Percentiles rank a stretch among this genome's conserved stretches.
These are phyloP conservation scores for Vigna unguiculata DNA, from an alignment of 306 rosid genomes.

Conservation along the genomic window DNA sequence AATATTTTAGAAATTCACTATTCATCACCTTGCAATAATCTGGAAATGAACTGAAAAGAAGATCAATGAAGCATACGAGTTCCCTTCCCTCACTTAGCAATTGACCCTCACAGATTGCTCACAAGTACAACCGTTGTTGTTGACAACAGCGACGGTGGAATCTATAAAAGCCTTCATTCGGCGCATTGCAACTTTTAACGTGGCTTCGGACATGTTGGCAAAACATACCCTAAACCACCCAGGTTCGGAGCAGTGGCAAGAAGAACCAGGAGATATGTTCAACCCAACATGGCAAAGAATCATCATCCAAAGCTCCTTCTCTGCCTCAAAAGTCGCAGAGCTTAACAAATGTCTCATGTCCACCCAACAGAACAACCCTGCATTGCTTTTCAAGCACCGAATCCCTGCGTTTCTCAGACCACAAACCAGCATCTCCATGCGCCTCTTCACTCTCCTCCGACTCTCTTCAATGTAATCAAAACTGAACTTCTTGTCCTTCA, in stretches of 20 bases:
- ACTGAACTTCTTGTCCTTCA: conserved; percentile 58
- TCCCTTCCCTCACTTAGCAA: background rate
- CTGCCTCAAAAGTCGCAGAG: conserved; percentile 66
- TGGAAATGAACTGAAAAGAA: background rate
- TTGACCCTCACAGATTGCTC: background rate
- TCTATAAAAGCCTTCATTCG: conserved; percentile 60
- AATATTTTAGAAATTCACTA: background rate
- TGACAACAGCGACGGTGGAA: background rate
- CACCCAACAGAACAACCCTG: conserved; percentile 88
- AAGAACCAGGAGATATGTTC: conserved; percentile 83
- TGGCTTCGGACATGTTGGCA: conserved; percentile 77
- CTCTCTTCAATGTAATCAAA: conserved; percentile 54
- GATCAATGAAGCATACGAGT: background rate
- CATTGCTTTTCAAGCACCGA: conserved; percentile 69
- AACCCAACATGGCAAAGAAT: conserved; percentile 62
- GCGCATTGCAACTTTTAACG: conserved; percentile 64
- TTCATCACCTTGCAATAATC: background rate
- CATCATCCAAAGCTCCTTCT: conserved; percentile 75
- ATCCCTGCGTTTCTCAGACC: conserved; percentile 66
- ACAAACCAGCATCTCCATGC: conserved; percentile 57
- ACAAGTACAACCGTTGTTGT: background rate
- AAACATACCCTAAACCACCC: conserved; percentile 96
- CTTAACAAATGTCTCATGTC: conserved; percentile 73
- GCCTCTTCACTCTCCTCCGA: conserved; percentile 50
- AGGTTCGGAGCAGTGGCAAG: conserved; percentile 87